These are phyloP conservation scores for Agastache rugosa DNA, from an alignment of 257 asterid species.

Conservation along the genomic window DNA sequence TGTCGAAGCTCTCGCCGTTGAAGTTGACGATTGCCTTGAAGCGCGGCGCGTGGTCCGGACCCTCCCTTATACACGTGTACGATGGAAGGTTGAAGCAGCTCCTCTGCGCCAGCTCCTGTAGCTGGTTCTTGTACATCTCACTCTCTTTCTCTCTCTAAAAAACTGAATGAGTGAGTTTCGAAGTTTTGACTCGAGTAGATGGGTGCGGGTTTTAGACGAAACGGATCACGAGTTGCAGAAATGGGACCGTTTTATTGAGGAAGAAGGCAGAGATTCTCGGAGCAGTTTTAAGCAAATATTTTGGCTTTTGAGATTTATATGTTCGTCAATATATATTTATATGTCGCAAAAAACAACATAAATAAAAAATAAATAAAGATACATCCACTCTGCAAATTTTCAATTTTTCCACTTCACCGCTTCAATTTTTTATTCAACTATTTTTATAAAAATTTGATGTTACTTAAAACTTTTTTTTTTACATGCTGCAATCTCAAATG, in stretches of 20 bases:
- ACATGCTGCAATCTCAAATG: too few species aligned
- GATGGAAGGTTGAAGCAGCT: constrained; percentile 90
- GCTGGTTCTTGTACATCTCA: constrained; percentile 86
- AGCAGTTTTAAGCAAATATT: not conserved
- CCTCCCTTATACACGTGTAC: constrained; percentile 74
- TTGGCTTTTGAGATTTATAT: not conserved
- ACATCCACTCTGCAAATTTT: not conserved
- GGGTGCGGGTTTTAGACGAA: not conserved
- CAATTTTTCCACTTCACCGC: not conserved
- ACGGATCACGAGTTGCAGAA: constrained; percentile 12
- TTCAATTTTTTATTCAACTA: too few species aligned
- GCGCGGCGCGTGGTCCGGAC: constrained; percentile 96
- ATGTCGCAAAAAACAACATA: not conserved
- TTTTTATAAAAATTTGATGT: too few species aligned
- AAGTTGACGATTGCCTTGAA: constrained; percentile 76
- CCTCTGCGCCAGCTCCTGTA: constrained; percentile 93
- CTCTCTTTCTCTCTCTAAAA: not conserved
- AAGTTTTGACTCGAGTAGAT: not conserved
- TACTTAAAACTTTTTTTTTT: too few species aligned
- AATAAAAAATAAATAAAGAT: too few species aligned
- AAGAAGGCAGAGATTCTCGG: not conserved
- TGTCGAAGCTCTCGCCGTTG: constrained; percentile 73
- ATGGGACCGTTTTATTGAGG: not conserved
- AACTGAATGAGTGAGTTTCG: not conserved
- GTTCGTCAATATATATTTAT: not conserved